Conservation (phyloP, 1,284 basidiomycete species). For the Pseudozyma tsukubaensis region DNA sequence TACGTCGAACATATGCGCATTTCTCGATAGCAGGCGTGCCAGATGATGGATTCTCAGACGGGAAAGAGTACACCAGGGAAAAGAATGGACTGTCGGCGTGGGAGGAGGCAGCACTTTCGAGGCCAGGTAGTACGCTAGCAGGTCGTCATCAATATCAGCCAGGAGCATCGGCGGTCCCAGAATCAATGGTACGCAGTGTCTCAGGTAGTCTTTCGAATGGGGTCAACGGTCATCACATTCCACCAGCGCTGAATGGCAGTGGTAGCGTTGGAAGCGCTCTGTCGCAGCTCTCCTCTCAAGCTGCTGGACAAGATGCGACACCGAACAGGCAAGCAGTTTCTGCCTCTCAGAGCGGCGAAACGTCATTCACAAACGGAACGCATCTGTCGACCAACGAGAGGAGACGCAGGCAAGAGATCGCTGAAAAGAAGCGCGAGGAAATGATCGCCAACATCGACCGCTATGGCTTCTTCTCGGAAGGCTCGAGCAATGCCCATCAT, state of each 20-base stretch:
- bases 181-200: neutral
- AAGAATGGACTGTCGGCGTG: constrained; percentile 44
- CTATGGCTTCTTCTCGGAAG: constrained; percentile 51
- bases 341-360: constrained; percentile 12
- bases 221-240: constrained; percentile 5
- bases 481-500: constrained; percentile 21
- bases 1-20: constrained; percentile 62
- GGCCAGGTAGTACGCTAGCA: constrained; percentile 12
- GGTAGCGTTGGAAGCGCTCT: constrained; percentile 7
- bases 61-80: constrained; percentile 63
- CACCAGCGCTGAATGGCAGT: constrained; percentile 8
- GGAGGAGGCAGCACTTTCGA: constrained; percentile 45
- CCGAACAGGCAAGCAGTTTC: neutral
- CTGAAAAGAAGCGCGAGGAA: constrained; percentile 45
- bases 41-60: constrained; percentile 61
- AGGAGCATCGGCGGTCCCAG: neutral
- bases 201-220: neutral
- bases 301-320: neutral
- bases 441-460: constrained; percentile 52
- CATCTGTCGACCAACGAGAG: constrained; percentile 44
- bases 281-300: constrained; percentile 1
- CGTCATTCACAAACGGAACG: constrained; percentile 10
- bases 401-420: constrained; percentile 30
- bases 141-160: constrained; percentile 1
- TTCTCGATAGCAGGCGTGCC: constrained; percentile 56